phyloP scores from a whole-genome alignment of 225 moss, liverwort and hornwort genomes.

The Climacium dendroides region DNA sequence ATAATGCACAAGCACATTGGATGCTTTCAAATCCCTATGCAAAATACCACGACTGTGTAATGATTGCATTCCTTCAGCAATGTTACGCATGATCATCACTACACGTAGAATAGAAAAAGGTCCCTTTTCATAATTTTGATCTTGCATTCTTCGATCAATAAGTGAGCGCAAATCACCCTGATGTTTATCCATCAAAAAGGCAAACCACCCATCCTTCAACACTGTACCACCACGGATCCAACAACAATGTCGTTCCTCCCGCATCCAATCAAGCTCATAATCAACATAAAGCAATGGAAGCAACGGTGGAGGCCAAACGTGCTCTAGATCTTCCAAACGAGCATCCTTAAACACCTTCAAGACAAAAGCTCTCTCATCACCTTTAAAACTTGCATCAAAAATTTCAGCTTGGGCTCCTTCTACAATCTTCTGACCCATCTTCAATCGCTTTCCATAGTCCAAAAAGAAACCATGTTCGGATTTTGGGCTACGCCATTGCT shows the following conservation, averaged over 20 bases:
- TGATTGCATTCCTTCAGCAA: neutral
- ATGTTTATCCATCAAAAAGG: neutral
- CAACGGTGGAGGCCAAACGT: neutral
- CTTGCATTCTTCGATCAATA: neutral
- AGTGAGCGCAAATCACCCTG: neutral
- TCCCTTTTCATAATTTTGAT: accelerated
- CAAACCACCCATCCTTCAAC: neutral
- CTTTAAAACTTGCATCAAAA: neutral
- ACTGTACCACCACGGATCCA: neutral
- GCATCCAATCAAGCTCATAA: neutral
- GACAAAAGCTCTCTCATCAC: neutral
- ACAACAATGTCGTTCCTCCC: neutral
- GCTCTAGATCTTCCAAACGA: neutral
- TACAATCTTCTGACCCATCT: neutral
- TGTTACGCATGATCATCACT: neutral
- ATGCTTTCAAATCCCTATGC: neutral
- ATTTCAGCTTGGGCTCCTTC: neutral
- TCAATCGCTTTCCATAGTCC: neutral
- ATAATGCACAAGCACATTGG: neutral
- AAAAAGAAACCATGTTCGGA: neutral
- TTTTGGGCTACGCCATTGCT: neutral
- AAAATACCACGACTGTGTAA: neutral
- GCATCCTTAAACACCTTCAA: neutral
- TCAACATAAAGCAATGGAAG: neutral
- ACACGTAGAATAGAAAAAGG: accelerated